phyloP scores from a whole-genome alignment of 352 stramenopile genomes.

The Globisporangium canariense region DNA sequence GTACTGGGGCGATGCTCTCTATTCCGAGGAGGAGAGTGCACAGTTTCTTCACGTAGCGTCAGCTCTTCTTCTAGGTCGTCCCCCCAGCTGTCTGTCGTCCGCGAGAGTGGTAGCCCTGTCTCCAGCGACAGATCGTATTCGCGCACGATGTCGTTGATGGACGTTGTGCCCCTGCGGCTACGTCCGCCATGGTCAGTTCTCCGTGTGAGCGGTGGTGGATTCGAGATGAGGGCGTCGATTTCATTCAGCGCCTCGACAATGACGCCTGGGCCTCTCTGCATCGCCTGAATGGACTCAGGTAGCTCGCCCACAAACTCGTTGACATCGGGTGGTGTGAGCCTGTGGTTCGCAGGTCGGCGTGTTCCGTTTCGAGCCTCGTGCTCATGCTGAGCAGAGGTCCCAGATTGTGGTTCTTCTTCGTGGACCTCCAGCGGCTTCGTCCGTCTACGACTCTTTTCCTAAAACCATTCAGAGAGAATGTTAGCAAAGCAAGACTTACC shows the following conservation, averaged over 20 bases:
- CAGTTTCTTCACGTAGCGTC: conserved; percentile 3
- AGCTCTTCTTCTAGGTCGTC: conserved; percentile 26
- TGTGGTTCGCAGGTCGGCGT: conserved; percentile 4
- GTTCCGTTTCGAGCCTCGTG: conserved; percentile 13
- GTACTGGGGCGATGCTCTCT: not conserved
- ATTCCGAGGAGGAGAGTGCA: not conserved
- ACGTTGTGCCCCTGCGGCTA: not conserved
- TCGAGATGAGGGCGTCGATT: conserved; percentile 45
- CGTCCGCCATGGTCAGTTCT: conserved; percentile 14
- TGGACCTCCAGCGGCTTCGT: conserved; percentile 3
- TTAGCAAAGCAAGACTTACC: not conserved
- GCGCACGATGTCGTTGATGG: conserved; percentile 38
- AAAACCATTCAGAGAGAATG: not conserved
- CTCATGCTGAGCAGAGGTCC: conserved; percentile 7
- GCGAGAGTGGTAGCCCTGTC: conserved; percentile 47
- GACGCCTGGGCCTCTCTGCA: conserved; percentile 34
- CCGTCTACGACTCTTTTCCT: conserved; percentile 13
- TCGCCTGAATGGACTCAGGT: conserved; percentile 27
- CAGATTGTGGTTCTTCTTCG: conserved; percentile 8
- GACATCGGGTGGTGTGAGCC: conserved; percentile 13
- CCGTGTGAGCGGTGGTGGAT: conserved; percentile 13
- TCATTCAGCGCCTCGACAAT: conserved; percentile 48
- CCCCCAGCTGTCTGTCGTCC: conserved; percentile 61
- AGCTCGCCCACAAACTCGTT: conserved; percentile 24
- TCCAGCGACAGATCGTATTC: conserved; percentile 49